Evolutionary conservation across 1,284 basidiomycete genomes (phyloP).

Genomic region (Ceratobasidium sp.): DNA sequence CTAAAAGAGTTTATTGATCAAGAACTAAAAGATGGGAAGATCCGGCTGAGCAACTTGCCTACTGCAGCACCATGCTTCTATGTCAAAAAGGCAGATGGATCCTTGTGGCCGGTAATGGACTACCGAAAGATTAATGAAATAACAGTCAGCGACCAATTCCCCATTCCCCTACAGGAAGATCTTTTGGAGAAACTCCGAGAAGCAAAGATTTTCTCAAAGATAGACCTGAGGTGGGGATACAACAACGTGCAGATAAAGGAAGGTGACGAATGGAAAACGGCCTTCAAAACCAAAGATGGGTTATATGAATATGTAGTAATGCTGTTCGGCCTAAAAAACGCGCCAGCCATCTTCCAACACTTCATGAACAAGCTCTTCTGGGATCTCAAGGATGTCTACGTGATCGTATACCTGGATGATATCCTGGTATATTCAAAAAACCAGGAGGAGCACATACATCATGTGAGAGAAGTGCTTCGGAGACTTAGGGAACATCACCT

Average conservation of each 20-base stretch:
- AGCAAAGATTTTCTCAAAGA: constrained; percentile 26
- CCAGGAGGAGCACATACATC: too few species aligned
- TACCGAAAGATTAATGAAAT: constrained; percentile 34
- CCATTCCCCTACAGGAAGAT: background rate
- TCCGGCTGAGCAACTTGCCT: constrained; percentile 24
- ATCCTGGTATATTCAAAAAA: too few species aligned
- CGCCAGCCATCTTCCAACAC: too few species aligned
- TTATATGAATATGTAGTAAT: too few species aligned
- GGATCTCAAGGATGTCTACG: too few species aligned
- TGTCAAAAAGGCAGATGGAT: constrained; percentile 22
- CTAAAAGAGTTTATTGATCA: constrained; percentile 26
- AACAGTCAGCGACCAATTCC: constrained; percentile 30
- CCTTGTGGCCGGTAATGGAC: constrained; percentile 19
- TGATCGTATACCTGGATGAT: too few species aligned
- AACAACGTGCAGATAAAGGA: constrained; percentile 23
- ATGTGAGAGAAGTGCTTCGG: too few species aligned
- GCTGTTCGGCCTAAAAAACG: too few species aligned
- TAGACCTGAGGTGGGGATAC: constrained; percentile 32
- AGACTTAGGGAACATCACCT: too few species aligned
- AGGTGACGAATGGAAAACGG: background rate
- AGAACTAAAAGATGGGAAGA: constrained; percentile 34
- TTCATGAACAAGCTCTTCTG: too few species aligned
- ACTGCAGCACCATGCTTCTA: constrained; percentile 42
- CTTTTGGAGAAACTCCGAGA: constrained; percentile 6
- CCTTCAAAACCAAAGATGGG: background rate